Evolutionary conservation across 495 filamentous ascomycete species (phyloP).

Genomic region (Xylaria flabelliformis): DNA sequence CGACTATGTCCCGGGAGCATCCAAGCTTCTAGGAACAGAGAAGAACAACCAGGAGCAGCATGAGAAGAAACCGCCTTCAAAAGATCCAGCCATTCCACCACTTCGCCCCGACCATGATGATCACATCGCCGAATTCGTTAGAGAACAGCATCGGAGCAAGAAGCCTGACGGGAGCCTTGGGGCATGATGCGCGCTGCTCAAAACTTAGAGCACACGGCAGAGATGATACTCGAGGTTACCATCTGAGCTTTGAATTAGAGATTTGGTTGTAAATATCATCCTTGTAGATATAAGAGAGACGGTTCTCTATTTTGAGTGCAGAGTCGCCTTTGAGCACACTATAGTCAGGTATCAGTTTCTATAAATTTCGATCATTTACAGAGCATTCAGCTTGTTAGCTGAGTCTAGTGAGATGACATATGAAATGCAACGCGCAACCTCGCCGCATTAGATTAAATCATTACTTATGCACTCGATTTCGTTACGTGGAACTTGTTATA

Average conservation of each 20-base stretch:
- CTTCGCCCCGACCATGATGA: conserved; percentile 19
- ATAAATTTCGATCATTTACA: not conserved
- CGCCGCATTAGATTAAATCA: no score
- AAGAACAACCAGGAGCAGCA: conserved; percentile 4
- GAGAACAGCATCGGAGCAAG: conserved; percentile 27
- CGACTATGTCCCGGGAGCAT: conserved; percentile 21
- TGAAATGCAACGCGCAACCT: not conserved
- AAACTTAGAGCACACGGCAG: no score
- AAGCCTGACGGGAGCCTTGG: conserved; percentile 8
- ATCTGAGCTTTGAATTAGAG: not conserved
- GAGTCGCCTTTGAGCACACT: not conserved
- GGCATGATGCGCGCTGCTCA: no score
- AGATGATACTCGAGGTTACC: not conserved
- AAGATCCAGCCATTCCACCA: not conserved
- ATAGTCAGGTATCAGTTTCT: not conserved
- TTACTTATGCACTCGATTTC: no score
- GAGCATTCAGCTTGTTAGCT: not conserved
- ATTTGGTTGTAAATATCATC: not conserved
- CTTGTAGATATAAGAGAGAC: not conserved
- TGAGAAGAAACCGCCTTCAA: not conserved
- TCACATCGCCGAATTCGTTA: conserved; percentile 24
- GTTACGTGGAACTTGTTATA: no score
- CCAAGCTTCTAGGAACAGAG: conserved; percentile 17
- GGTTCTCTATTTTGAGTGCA: not conserved
- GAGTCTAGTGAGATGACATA: not conserved